Evolutionary conservation across 768 basidiomycete species (phyloP), one percentile per base, ranked within the genome.

Genomic region (Kwoniella heveanensis): DNA sequence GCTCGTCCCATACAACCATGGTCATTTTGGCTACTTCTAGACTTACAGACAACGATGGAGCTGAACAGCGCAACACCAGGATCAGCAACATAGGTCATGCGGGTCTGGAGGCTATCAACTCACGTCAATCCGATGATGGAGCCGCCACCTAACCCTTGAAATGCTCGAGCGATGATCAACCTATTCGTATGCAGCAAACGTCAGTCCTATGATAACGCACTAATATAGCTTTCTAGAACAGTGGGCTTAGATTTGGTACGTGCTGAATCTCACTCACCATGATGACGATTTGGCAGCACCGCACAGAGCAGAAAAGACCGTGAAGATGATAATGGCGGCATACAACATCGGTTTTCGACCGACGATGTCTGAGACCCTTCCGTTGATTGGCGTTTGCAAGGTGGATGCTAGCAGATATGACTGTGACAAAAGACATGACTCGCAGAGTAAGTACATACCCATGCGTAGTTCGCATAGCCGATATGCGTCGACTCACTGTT

Each of bases 141-240:
- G 5, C 77, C 77, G 15, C 77, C 77, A 15, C 77, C 77, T 17
- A 78, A 30, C 1, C 77, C 77, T 55, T 76, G 73, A 29, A 77
- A 68, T 2, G 73, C 75, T 37, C 77, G 57, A 21, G 65, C 54
- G 15, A 67, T 65, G 56, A 72, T 70, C 52, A 75, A 57, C 69
- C 69, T 73, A 39, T 6, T 36, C 6, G 32, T 7, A 36, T 6
- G 7, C 7, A 36, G 6, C 13, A 13, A 13, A 36, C n/a, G n/a
- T 36, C 32, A 36, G 32, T 36, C 6, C 6, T 36, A 6, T 36
- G 7, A 13, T 7, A 36, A 36, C 6, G 7, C 32, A 13, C 6
- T 36, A 7, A 36, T 36, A 36, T 13, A 13, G 13, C 13, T 36
- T 36, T 36, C 32, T n/a, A n/a, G n/a, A 13, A 36, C 32, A 7